Conservation (phyloP, 495 filamentous ascomycete species). For the Penicillium subrubescens region DNA sequence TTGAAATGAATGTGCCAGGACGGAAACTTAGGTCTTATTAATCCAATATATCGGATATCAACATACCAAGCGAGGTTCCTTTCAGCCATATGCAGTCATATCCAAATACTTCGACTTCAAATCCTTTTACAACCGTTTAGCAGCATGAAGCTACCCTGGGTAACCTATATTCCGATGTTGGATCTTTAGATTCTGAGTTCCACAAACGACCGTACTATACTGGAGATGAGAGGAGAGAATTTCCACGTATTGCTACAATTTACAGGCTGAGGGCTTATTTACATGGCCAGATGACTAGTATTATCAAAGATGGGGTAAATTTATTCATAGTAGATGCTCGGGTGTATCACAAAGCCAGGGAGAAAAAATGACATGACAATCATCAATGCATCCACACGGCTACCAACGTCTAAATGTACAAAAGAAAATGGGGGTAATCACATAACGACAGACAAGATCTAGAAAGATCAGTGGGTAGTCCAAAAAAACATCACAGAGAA, state of each 20-base stretch:
- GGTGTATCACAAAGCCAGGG: not conserved
- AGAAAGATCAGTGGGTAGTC: constrained; percentile 7
- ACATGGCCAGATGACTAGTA: not conserved
- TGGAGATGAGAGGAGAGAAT: not conserved
- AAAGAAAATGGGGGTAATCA: constrained; percentile 9
- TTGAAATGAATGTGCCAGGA: not conserved
- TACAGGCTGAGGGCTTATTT: too few relatives aligned
- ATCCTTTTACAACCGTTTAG: not conserved
- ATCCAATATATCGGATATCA: not conserved
- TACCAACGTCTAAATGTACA: constrained; percentile 21
- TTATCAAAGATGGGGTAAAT: not conserved
- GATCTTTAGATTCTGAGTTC: too few relatives aligned
- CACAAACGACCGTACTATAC: not conserved
- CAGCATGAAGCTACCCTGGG: too few relatives aligned
- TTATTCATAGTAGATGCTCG: not conserved
- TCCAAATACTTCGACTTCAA: not conserved
- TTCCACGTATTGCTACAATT: not conserved
- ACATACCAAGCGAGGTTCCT: not conserved
- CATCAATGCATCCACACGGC: not conserved
- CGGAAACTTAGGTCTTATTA: not conserved
- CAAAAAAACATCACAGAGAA: not conserved
- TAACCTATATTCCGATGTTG: too few relatives aligned
- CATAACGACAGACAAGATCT: constrained; percentile 17
- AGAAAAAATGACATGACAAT: not conserved
- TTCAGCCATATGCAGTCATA: not conserved